phyloP scores from a whole-genome alignment of 116 monocot species.

The Iris pallida region DNA sequence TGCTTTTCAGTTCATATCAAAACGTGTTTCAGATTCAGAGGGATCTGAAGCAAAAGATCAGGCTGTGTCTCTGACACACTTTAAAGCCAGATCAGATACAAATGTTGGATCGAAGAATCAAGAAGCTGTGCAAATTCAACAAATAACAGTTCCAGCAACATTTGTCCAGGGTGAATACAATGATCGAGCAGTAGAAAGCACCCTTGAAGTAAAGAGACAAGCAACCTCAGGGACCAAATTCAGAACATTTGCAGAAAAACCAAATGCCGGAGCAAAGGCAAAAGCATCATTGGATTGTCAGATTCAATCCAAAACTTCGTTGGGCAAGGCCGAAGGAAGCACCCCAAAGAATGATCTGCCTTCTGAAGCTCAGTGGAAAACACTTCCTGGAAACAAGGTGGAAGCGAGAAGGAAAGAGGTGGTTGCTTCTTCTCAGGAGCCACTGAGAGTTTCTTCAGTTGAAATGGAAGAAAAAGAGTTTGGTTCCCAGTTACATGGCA shows the following conservation, averaged over 20 bases:
- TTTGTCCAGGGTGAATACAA: conserved; percentile 6
- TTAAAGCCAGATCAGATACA: not conserved
- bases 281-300: conserved; percentile 21
- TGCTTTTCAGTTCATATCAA: conserved; percentile 15
- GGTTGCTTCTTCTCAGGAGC: conserved; percentile 3
- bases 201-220: conserved; percentile 14
- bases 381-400: conserved; percentile 9
- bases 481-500: conserved; percentile 18
- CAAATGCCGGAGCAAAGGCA: conserved; percentile 17
- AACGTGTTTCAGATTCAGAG: conserved; percentile 10
- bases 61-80: not conserved
- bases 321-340: conserved; percentile 13
- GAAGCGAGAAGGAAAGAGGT: conserved; percentile 16
- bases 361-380: conserved; percentile 12
- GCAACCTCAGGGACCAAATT: conserved; percentile 12
- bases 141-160: conserved; percentile 7
- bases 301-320: conserved; percentile 18
- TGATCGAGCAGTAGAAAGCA: conserved; percentile 21
- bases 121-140: conserved; percentile 7
- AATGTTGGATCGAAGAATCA: conserved; percentile 20
- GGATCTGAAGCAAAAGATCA: conserved; percentile 11
- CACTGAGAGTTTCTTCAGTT: conserved; percentile 3
- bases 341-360: conserved; percentile 12
- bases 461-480: conserved; percentile 27
- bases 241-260: conserved; percentile 17